phyloP scores from a whole-genome alignment of 2,329 filamentous ascomycete genomes.

The Xylaria sp. region DNA sequence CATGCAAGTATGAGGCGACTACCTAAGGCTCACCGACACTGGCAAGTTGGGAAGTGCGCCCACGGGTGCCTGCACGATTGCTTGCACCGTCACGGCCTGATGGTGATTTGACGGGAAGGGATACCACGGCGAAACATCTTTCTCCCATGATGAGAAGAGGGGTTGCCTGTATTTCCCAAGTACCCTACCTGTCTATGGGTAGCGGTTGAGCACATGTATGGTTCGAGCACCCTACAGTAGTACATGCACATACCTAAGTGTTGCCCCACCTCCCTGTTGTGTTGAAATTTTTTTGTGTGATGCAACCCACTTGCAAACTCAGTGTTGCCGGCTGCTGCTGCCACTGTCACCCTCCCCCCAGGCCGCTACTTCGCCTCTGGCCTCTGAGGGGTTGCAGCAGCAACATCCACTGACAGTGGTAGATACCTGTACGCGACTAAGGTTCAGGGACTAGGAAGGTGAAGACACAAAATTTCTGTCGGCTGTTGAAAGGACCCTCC shows the following conservation, averaged over 20 bases:
- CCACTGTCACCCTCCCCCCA: constrained; percentile 1
- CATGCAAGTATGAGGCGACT: background rate
- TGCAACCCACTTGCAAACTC: constrained; percentile 24
- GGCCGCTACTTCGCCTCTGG: background rate
- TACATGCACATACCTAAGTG: background rate
- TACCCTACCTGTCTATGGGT: background rate
- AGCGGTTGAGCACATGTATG: background rate
- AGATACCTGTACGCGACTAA: constrained; percentile 39
- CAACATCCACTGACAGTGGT: background rate
- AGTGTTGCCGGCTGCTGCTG: constrained; percentile 15
- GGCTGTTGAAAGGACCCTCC: constrained; percentile 42
- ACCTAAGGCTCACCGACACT: constrained; percentile 5
- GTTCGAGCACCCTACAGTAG: no score
- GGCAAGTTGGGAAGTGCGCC: background rate
- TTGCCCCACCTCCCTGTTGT: constrained; percentile 6
- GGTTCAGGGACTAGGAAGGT: constrained; percentile 21
- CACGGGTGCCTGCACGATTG: constrained; percentile 10
- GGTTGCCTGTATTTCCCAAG: background rate
- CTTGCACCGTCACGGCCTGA: background rate
- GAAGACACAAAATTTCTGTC: constrained; percentile 48
- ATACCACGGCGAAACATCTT: background rate
- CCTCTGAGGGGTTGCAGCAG: background rate
- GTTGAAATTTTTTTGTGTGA: constrained; percentile 25
- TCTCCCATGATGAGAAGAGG: background rate
- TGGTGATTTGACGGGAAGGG: constrained; percentile 1